Evolutionary conservation across 352 stramenopile species (phyloP), one percentile per base, ranked within the genome.

Genomic region (Phytopythium cucurbitacearum): DNA sequence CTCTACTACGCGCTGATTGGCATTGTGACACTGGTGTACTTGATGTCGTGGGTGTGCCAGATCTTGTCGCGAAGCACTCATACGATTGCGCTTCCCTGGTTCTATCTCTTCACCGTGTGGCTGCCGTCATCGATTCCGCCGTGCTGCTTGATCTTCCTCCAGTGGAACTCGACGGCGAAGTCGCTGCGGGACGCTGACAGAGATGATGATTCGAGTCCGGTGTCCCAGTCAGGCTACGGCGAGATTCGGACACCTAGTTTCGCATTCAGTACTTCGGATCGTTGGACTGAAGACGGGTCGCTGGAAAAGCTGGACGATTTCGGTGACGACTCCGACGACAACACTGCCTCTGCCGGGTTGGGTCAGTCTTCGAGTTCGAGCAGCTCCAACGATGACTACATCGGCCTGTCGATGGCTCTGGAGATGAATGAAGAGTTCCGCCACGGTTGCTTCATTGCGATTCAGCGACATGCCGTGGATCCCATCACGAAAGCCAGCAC

Each of bases 51-150:
- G 77, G 63, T 91, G 15, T 70, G 94, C 8, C 83, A 95, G 57
- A 78, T 95, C 54, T 71, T 86, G 57, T 89, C 78, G 15, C 75
- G 80, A 1, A 73, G 62, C 11, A 68, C 73, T 8, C 59, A 57
- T 4, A 76, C 73, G 3, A 85, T 95, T 12, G 75, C 81, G 33
- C 93, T 94, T 61, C 83, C 84, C n/a, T 91, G 80, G 83, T 95
- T 79, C 59, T 95, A 95, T 70, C 84, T 95, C 61, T 93, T 91
- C 55, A 91, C 81, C 2, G 83, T 95, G 3, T 95, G 85, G 85
- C 63, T 95, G 3, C 85, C 85, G 9, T 86, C 75, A 40, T 91
- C 81, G 21, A 95, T 95, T 54, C 85, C 85, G 38, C 83, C 85
- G 39, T 91, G 80, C 53, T 93, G 80, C 52, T 59, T 95, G 21